These are phyloP conservation scores for Sclerotinia subarctica DNA, from an alignment of 2,329 filamentous ascomycete species.

Conservation along the genomic window DNA sequence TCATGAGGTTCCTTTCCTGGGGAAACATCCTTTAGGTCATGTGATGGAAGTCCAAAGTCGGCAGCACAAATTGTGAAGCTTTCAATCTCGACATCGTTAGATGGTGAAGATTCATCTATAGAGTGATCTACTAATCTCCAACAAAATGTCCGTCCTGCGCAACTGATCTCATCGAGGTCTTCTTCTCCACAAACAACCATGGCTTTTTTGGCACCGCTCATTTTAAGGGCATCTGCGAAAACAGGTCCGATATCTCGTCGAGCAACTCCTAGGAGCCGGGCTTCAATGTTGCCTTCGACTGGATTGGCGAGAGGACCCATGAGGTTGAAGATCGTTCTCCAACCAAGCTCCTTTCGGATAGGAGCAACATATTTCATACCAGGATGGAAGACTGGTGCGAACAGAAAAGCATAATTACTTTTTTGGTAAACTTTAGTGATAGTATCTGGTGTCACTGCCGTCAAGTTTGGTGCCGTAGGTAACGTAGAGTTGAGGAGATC, in stretches of 20 bases:
- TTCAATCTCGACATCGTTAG: constrained; percentile 56
- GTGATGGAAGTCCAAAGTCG: constrained; percentile 80
- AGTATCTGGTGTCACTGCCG: constrained; percentile 68
- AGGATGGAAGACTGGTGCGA: constrained; percentile 93
- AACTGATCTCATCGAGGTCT: constrained; percentile 92
- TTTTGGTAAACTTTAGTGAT: constrained; percentile 69
- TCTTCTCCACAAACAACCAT: constrained; percentile 91
- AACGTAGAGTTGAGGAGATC: constrained; percentile 78
- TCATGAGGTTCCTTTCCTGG: constrained; percentile 81
- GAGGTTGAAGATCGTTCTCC: constrained; percentile 97
- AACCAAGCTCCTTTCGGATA: constrained; percentile 82
- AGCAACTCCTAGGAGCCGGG: constrained; percentile 89
- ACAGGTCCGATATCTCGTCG: constrained; percentile 81
- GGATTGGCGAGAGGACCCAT: constrained; percentile 91
- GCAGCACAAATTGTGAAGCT: constrained; percentile 74
- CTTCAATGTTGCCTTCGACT: constrained; percentile 79
- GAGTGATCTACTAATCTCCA: constrained; percentile 68
- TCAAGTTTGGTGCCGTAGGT: constrained; percentile 70
- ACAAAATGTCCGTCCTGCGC: constrained; percentile 82
- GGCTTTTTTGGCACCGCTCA: constrained; percentile 76
- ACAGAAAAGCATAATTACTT: constrained; percentile 93
- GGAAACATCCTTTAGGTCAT: constrained; percentile 74
- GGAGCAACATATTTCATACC: constrained; percentile 88
- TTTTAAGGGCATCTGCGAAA: constrained; percentile 78
- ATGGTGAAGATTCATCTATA: constrained; percentile 38